Percentiles rank a stretch among this genome's conserved stretches.
Conservation (phyloP, 139 green algal genomes). For the Cymbomonas tetramitiformis region DNA sequence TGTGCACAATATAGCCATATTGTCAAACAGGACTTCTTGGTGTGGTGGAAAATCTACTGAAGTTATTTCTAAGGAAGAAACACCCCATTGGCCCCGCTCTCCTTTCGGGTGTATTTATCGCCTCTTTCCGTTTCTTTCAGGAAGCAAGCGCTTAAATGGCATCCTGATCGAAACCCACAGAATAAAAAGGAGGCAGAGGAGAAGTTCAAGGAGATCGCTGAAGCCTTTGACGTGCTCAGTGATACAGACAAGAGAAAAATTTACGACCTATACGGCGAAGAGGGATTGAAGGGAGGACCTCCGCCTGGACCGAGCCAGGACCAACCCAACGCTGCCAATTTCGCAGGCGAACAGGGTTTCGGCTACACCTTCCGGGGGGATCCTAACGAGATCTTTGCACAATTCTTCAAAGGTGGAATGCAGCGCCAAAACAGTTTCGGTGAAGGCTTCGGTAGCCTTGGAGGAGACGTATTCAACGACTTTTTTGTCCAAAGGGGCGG, state of each 20-base stretch:
- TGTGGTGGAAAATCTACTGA: no score
- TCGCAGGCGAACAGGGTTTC: constrained; percentile 5
- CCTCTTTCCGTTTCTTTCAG: no score
- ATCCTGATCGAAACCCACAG: constrained; percentile 21
- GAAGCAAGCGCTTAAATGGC: constrained; percentile 28
- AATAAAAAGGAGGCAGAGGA: constrained; percentile 22
- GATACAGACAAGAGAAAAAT: constrained; percentile 11
- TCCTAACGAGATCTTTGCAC: not conserved
- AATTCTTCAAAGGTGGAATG: constrained; percentile 3
- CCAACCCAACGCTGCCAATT: constrained; percentile 4
- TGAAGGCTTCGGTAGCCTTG: constrained; percentile 77
- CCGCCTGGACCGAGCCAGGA: not conserved
- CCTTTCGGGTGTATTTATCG: no score
- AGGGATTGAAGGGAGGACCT: not conserved
- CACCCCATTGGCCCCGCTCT: no score
- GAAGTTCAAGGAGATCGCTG: constrained; percentile 22
- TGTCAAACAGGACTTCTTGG: no score
- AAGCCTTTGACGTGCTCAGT: constrained; percentile 20
- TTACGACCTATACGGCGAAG: constrained; percentile 20
- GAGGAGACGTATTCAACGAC: not conserved
- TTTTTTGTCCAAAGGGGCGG: no score
- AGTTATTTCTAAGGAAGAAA: no score
- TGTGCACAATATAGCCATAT: no score
- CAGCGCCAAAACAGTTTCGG: no score
- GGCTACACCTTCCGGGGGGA: not conserved